Evolutionary conservation across 257 asterid genomes (phyloP).

Genomic region (Salvia hispanica): DNA sequence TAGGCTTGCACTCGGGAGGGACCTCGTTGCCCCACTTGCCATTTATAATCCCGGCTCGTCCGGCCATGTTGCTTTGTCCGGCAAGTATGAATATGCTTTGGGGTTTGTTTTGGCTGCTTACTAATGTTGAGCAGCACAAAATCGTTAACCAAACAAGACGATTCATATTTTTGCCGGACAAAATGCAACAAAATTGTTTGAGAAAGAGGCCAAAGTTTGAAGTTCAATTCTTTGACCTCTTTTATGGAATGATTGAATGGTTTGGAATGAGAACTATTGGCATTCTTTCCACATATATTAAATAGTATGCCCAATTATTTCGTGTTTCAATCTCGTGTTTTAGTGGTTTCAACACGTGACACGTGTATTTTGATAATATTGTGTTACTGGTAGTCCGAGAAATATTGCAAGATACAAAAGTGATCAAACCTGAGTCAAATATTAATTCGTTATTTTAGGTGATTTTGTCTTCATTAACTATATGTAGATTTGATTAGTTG

Average conservation of each 20-base stretch:
- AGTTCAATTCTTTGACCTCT: background rate
- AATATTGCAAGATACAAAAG: background rate
- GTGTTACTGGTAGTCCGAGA: background rate
- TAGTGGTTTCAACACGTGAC: background rate
- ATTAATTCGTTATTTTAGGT: too few relatives aligned
- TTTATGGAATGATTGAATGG: background rate
- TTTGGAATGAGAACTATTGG: background rate
- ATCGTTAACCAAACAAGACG: constrained; percentile 45
- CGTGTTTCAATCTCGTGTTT: background rate
- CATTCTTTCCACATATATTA: background rate
- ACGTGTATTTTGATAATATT: background rate
- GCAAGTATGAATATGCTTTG: constrained; percentile 60
- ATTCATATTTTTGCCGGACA: background rate
- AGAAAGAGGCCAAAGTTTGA: background rate
- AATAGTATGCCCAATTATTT: background rate
- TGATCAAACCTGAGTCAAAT: too few relatives aligned
- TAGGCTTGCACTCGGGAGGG: constrained; percentile 49
- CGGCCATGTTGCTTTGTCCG: constrained; percentile 89
- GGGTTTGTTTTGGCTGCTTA: constrained; percentile 8
- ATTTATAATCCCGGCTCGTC: constrained; percentile 63
- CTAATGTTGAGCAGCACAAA: constrained; percentile 41
- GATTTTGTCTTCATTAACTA: too few relatives aligned
- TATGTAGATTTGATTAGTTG: too few relatives aligned
- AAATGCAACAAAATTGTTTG: background rate
- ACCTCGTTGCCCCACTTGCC: constrained; percentile 50